Conservation (phyloP, 140 eudicot genomes). For the Erigeron philadelphicus region DNA sequence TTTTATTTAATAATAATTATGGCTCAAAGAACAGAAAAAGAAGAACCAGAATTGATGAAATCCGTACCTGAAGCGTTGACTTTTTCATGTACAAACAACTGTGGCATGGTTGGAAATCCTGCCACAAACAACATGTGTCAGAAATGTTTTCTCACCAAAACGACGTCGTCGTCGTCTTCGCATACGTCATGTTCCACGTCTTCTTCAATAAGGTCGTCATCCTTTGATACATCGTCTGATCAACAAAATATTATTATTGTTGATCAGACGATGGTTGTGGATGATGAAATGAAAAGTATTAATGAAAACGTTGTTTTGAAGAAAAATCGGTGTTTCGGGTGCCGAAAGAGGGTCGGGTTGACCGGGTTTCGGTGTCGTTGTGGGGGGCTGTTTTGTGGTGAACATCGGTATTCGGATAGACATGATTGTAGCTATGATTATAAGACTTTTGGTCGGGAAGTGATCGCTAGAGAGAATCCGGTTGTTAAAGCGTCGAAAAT, state of each 20-base stretch:
- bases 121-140: constrained; percentile 43
- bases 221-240: constrained; percentile 3
- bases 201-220: constrained; percentile 26
- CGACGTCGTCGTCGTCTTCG: constrained; percentile 23
- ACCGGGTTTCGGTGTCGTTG: constrained; percentile 74
- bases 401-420: constrained; percentile 68
- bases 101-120: constrained; percentile 48
- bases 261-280: constrained; percentile 14
- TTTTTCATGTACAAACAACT: constrained; percentile 38
- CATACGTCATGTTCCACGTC: constrained; percentile 35
- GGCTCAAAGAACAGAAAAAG: constrained; percentile 54
- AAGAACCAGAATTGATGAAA: constrained; percentile 49
- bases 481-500: constrained; percentile 66
- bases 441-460: constrained; percentile 51
- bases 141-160: constrained; percentile 34
- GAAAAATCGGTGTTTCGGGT: constrained; percentile 47
- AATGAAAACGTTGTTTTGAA: background rate
- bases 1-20: background rate
- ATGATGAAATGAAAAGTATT: constrained; percentile 32
- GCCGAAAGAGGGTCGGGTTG: constrained; percentile 57
- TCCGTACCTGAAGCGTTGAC: constrained; percentile 47
- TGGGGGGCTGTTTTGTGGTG: constrained; percentile 61
- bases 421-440: constrained; percentile 23
- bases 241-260: constrained; percentile 14
- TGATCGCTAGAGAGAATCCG: constrained; percentile 70